Evolutionary conservation across 257 asterid genomes (phyloP), one percentile per base, ranked within the genome.

Genomic region (Haberlea rhodopensis): DNA sequence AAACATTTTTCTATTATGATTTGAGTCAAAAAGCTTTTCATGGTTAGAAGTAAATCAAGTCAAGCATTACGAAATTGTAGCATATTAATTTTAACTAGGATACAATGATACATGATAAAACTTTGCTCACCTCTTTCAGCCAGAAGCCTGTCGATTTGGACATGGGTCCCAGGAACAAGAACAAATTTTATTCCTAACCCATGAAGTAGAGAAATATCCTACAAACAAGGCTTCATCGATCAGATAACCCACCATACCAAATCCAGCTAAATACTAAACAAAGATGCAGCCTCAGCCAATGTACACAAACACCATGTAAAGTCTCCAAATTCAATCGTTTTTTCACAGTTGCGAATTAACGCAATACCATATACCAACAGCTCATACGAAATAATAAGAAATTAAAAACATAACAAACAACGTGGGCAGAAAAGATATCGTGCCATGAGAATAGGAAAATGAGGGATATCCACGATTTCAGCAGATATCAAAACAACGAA

Each of bases 121-220:
- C 16, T 53, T 23, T 1, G 5, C 79, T 65, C 40, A 94, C 99
- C 95, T 70, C 87, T 83, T 76, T 86, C 92, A 70, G 76, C 76
- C 63, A 94, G 71, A 76, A 87, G 90, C 79, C 77, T 67, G 75
- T 94, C 96, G 48, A 94, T 90, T 79, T 86, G 99, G 28, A 86
- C 97, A 67, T 87, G 99, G 15, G 99, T 84, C 57, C 99, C 99
- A 0, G 97, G 96, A 58, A 94, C 97, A 53, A 94, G 89, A 74
- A 94, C 96, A 79, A 94, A 87, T 66, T 90, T 94, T 81, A 94
- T 86, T 69, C 99, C 99, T 62, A 90, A 73, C 34, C 95, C 96
- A 78, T 85, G 99, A 72, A 94, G 94, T 4, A 90, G 84, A 68
- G 99, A 87, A 40, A 94, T 87, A 75, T 94, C 99, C 99, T 94